Percentiles rank a stretch among this genome's conserved stretches.
These are phyloP conservation scores for Arthonia radiata DNA, from an alignment of 495 filamentous ascomycete species.

Conservation along the genomic window DNA sequence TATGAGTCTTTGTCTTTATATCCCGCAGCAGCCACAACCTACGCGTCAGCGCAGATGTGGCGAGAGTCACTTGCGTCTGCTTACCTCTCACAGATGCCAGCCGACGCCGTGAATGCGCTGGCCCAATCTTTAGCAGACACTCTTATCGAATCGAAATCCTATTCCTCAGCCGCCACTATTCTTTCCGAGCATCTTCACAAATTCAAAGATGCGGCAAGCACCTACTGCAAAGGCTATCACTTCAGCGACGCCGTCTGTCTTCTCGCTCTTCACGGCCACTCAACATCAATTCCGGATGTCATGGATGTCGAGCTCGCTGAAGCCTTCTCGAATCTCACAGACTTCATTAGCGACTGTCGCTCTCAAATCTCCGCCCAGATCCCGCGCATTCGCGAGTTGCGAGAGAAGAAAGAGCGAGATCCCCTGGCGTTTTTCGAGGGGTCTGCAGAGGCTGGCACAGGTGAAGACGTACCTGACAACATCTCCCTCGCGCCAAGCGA, in stretches of 20 bases:
- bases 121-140: constrained; percentile 42
- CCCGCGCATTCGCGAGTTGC: constrained; percentile 57
- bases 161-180: constrained; percentile 50
- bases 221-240: constrained; percentile 59
- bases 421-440: constrained; percentile 32
- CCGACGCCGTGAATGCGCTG: constrained; percentile 32
- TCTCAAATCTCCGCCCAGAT: constrained; percentile 61
- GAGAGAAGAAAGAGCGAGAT: constrained; percentile 53
- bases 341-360: constrained; percentile 80
- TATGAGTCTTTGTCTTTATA: constrained; percentile 70
- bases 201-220: constrained; percentile 33
- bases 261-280: constrained; percentile 23
- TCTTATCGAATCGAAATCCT: constrained; percentile 60
- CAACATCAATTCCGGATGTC: constrained; percentile 25
- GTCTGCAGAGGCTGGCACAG: constrained; percentile 21
- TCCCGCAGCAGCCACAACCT: constrained; percentile 45
- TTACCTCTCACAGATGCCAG: constrained; percentile 33
- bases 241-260: constrained; percentile 68
- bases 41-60: constrained; percentile 66
- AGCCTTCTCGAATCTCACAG: constrained; percentile 49
- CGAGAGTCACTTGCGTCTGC: constrained; percentile 65
- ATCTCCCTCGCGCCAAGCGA: constrained; percentile 62
- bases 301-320: constrained; percentile 60
- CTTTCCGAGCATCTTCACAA: constrained; percentile 58
- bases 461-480: constrained; percentile 63